These are phyloP conservation scores for Pleodorina starrii DNA, from an alignment of 139 green algal genomes.

Conservation along the genomic window DNA sequence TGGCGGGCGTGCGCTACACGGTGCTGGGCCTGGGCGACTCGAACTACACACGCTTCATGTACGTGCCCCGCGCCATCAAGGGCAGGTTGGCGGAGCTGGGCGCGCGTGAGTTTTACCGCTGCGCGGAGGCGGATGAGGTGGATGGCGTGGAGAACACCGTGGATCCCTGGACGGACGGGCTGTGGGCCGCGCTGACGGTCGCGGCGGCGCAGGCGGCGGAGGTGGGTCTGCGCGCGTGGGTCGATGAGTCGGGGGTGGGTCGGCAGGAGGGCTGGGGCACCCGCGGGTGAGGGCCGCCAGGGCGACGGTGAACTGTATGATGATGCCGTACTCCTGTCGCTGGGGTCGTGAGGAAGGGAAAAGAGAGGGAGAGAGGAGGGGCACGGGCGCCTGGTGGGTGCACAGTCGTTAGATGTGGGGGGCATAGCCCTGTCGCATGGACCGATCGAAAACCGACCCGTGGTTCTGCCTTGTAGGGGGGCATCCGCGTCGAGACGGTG, in stretches of 20 bases:
- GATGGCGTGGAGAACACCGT: slow-evolving; percentile 88
- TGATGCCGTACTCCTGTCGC: no score
- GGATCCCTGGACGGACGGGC: slow-evolving; percentile 85
- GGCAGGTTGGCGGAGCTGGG: slow-evolving; percentile 85
- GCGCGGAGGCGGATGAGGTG: slow-evolving; percentile 93
- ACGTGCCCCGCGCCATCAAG: slow-evolving; percentile 80
- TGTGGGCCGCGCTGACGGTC: slow-evolving; percentile 77
- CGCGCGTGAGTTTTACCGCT: slow-evolving; percentile 81
- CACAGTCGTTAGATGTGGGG: no score
- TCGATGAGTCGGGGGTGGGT: no score
- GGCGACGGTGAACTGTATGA: no score
- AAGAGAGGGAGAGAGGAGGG: no score
- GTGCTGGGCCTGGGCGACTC: slow-evolving; percentile 94
- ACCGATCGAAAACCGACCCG: neutral
- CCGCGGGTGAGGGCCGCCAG: no score
- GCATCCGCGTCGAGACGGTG: no score
- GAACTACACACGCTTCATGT: slow-evolving; percentile 98
- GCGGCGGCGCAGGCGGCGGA: neutral
- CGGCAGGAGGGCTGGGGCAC: no score
- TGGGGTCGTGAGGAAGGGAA: no score
- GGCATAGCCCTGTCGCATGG: no score
- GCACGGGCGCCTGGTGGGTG: no score
- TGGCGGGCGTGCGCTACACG: slow-evolving; percentile 88
- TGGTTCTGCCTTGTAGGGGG: neutral
- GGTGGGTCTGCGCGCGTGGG: neutral